phyloP scores from a whole-genome alignment of 805 yeast species.

The Saccharomycopsis vini region DNA sequence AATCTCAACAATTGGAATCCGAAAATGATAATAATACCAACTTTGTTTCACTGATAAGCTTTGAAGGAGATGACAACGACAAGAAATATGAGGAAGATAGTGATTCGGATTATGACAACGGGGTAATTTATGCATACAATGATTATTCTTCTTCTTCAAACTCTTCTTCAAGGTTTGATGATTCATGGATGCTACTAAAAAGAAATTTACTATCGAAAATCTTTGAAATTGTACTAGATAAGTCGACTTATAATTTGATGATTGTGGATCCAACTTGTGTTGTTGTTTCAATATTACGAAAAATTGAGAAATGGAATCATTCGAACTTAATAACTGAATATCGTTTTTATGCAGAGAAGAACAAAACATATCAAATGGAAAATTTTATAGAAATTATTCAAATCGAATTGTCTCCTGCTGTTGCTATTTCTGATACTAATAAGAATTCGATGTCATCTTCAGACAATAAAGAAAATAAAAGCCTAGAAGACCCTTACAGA shows the following conservation, averaged over 20 bases:
- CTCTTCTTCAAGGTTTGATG: conserved; percentile 29
- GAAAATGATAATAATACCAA: not conserved
- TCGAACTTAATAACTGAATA: conserved; percentile 81
- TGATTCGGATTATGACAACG: not conserved
- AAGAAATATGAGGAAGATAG: not conserved
- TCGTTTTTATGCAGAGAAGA: conserved; percentile 62
- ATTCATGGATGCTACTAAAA: conserved; percentile 72
- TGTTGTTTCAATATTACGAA: conserved; percentile 70
- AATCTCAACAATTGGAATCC: conserved; percentile 24
- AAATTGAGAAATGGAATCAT: conserved; percentile 82
- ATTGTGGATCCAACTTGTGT: conserved; percentile 75
- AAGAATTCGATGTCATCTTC: too few relatives aligned
- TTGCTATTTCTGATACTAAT: too few relatives aligned
- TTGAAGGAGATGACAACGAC: conserved; percentile 16
- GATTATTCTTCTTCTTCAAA: conserved; percentile 16
- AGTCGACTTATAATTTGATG: conserved; percentile 54
- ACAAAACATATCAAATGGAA: conserved; percentile 72
- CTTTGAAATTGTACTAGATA: conserved; percentile 56
- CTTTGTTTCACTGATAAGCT: not conserved
- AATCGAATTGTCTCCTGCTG: conserved; percentile 37
- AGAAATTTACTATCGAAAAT: conserved; percentile 55
- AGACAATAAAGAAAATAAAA: too few relatives aligned
- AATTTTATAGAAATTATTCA: conserved; percentile 70
- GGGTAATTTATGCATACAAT: conserved; percentile 9
- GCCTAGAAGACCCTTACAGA: too few relatives aligned